phyloP scores from a whole-genome alignment of 768 basidiomycete genomes.

The Trametes sanguinea region DNA sequence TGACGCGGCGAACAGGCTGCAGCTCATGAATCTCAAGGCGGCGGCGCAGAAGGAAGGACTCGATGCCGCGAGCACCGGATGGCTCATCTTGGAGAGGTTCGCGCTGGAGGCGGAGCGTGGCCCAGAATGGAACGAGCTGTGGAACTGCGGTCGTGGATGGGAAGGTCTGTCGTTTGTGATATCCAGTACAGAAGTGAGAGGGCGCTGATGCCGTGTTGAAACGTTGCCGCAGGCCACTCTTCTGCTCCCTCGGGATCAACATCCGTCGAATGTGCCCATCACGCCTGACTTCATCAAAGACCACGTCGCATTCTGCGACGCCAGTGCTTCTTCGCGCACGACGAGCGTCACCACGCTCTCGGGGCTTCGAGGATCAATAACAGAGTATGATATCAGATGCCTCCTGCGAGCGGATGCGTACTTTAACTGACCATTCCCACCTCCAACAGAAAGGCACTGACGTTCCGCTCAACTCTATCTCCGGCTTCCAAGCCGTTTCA shows the following conservation, averaged over 20 bases:
- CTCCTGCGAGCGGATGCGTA: not conserved
- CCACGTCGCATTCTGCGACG: slow-evolving; percentile 73
- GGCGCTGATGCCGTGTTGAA: not conserved
- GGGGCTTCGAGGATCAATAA: slow-evolving; percentile 74
- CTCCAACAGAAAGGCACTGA: slow-evolving; percentile 32
- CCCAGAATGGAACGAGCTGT: slow-evolving; percentile 70
- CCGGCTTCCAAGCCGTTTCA: slow-evolving; percentile 45
- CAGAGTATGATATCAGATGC: slow-evolving; percentile 48
- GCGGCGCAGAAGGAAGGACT: slow-evolving; percentile 70
- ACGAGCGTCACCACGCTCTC: slow-evolving; percentile 70
- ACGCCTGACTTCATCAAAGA: slow-evolving; percentile 80
- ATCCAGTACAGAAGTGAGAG: not conserved
- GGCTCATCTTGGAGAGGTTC: slow-evolving; percentile 77
- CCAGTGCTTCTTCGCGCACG: slow-evolving; percentile 34
- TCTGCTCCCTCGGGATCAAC: slow-evolving; percentile 70
- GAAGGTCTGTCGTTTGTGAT: slow-evolving; percentile 51
- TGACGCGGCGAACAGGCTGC: slow-evolving; percentile 67
- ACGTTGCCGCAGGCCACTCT: slow-evolving; percentile 63
- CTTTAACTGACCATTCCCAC: not conserved
- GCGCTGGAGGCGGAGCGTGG: slow-evolving; percentile 51
- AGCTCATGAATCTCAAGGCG: slow-evolving; percentile 73
- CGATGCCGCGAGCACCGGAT: slow-evolving; percentile 64
- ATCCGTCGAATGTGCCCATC: slow-evolving; percentile 53
- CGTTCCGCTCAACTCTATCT: slow-evolving; percentile 46
- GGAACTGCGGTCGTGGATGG: slow-evolving; percentile 61